Evolutionary conservation across 352 stramenopile species (phyloP).

Genomic region (Pythium sp.): DNA sequence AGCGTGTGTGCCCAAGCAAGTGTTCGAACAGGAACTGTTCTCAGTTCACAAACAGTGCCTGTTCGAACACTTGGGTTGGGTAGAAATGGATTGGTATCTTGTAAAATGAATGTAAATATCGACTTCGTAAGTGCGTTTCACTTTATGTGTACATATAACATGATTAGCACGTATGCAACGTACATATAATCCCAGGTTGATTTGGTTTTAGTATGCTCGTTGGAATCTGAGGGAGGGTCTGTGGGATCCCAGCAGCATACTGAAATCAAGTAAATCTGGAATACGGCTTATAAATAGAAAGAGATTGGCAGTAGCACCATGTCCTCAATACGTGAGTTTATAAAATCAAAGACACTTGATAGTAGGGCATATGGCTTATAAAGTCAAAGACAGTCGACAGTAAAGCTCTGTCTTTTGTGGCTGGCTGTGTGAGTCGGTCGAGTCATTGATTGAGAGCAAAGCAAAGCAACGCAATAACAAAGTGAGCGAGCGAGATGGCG

Average conservation of each 20-base stretch:
- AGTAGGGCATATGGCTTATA: background rate
- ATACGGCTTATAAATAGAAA: background rate
- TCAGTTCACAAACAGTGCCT: too few species aligned
- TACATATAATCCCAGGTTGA: background rate
- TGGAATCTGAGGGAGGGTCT: background rate
- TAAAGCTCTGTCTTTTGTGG: background rate
- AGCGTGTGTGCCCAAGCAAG: too few species aligned
- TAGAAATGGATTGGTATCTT: too few species aligned
- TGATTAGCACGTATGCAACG: too few species aligned
- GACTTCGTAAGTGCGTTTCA: too few species aligned
- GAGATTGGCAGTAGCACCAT: background rate
- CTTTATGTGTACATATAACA: too few species aligned
- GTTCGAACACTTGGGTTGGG: too few species aligned
- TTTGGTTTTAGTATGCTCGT: background rate
- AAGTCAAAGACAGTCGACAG: background rate
- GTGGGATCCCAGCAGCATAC: background rate
- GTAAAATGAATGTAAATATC: too few species aligned
- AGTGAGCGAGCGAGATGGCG: slow-evolving; percentile 43
- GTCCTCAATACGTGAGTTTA: background rate
- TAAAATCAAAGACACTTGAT: background rate
- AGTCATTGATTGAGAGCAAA: background rate
- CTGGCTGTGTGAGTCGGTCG: background rate
- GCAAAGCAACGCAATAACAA: background rate
- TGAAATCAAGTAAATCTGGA: background rate
- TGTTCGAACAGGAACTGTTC: too few species aligned